Percentiles rank a stretch among this genome's conserved stretches.
phyloP scores from a whole-genome alignment of 2,329 filamentous ascomycete genomes.

The Pseudogymnoascus sp. region DNA sequence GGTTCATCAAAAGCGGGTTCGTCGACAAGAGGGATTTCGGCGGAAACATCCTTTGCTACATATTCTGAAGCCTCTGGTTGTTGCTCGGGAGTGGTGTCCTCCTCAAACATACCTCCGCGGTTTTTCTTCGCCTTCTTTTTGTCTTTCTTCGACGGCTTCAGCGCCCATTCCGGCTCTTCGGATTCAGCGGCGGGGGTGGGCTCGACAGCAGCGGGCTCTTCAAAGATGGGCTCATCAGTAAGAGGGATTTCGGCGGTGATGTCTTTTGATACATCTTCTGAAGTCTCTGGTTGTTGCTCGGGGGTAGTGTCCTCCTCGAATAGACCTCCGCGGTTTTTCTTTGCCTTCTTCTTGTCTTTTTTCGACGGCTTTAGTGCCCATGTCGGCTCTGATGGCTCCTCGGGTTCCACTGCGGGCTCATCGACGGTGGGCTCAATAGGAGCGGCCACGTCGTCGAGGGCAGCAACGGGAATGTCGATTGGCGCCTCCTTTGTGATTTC shows the following conservation, averaged over 20 bases:
- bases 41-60: background rate
- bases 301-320: background rate
- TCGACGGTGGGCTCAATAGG: background rate
- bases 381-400: background rate
- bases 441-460: background rate
- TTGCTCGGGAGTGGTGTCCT: background rate
- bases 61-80: background rate
- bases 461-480: background rate
- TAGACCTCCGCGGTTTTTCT: conserved; percentile 17
- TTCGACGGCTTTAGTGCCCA: conserved; percentile 7
- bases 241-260: background rate
- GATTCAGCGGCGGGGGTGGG: background rate
- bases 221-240: background rate
- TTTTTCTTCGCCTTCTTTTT: conserved; percentile 31
- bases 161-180: background rate
- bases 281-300: background rate
- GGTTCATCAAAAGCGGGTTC: background rate
- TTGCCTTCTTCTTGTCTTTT: conserved; percentile 29
- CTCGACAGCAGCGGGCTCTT: background rate
- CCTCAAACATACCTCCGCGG: background rate
- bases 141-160: conserved; percentile 13
- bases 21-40: background rate
- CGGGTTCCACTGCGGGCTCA: background rate
- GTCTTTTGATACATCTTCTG: background rate
- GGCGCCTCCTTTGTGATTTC: background rate